Conservation (phyloP, 2,329 filamentous ascomycete species). For the Penicillium sp. region DNA sequence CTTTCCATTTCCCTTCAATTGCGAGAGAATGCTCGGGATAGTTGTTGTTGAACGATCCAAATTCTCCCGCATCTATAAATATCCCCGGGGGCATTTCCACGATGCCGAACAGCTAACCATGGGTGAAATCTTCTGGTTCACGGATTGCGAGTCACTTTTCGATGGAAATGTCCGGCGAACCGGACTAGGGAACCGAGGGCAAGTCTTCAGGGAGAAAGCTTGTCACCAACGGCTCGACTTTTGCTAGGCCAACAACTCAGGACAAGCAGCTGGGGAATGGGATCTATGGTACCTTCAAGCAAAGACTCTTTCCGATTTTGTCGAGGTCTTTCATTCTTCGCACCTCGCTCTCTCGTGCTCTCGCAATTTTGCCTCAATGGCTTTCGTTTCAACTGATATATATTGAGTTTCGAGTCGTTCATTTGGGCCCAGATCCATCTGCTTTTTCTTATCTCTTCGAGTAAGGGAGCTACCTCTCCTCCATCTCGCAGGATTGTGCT, state of each 20-base stretch:
- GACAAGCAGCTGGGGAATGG: background rate
- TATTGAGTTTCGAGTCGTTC: too few relatives aligned
- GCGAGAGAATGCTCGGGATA: too few relatives aligned
- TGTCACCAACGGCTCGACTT: background rate
- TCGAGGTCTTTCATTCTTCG: conserved; percentile 4
- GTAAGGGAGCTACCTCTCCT: too few relatives aligned
- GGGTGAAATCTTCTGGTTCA: conserved; percentile 7
- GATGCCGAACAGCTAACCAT: conserved; percentile 2
- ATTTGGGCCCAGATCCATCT: too few relatives aligned
- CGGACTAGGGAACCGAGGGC: conserved; percentile 21
- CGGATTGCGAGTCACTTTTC: conserved; percentile 7
- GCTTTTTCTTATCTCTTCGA: too few relatives aligned
- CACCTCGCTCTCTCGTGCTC: background rate
- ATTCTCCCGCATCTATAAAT: too few relatives aligned
- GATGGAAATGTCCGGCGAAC: conserved; percentile 24
- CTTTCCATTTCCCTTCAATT: too few relatives aligned
- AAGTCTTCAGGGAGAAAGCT: conserved; percentile 7
- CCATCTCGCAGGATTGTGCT: too few relatives aligned
- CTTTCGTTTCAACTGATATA: too few relatives aligned
- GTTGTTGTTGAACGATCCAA: too few relatives aligned
- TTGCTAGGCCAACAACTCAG: conserved; percentile 13
- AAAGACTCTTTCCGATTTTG: background rate
- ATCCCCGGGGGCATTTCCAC: too few relatives aligned
- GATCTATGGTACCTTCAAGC: conserved; percentile 7
- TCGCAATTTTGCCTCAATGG: background rate